Base-by-base conservation (phyloP, 257 asterid genomes). In the Voacanga thouarsii region DNA sequence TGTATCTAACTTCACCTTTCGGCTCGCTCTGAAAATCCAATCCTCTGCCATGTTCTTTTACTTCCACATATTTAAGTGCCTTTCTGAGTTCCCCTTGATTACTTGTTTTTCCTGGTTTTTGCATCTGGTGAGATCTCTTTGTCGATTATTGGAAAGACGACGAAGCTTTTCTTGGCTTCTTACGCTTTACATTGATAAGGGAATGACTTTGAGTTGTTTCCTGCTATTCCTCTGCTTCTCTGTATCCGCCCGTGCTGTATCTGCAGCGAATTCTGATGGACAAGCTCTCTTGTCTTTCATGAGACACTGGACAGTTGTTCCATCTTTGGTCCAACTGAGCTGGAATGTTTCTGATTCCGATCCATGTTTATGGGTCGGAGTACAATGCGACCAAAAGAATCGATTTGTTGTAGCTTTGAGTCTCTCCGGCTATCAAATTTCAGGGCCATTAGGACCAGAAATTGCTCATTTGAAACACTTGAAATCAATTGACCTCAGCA, bases 351-450 rank as follows among this genome's bases (percentile, higher is more conserved):
- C 96, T 59, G 79, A 82, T 85, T 57, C 91, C 82, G 73, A 86
- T 70, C 91, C 90, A n/a, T 90, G 96, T 82, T 87, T 89, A 5
- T 90, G 96, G 96, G 16, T 71, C 64, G 94, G 96, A 15, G 90
- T 90, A 4, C 80, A 77, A 16, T 90, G 94, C 72, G 80, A 78
- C 80, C 80, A 64, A 61, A 78, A 24, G 45, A 43, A 83, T 33
- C 59, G 24, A 19, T 23, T 56, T 33, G 86, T 90, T 43, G 67
- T 56, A 44, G 82, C 60, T 28, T 69, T 90, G 80, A 82, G 79
- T 80, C 81, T 90, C 63, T 79, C 88, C 8, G 73, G 79, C 28
- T 77, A 77, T 37, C 88, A 75, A 26, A 84, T 90, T 78, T 84
- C 92, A 9, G 94, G 96, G 70, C 83, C 78, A 21, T 43, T 90